Percentiles rank a stretch among this genome's conserved stretches.
Conservation (phyloP, 805 yeast species). For the Grigorovia humatica region DNA sequence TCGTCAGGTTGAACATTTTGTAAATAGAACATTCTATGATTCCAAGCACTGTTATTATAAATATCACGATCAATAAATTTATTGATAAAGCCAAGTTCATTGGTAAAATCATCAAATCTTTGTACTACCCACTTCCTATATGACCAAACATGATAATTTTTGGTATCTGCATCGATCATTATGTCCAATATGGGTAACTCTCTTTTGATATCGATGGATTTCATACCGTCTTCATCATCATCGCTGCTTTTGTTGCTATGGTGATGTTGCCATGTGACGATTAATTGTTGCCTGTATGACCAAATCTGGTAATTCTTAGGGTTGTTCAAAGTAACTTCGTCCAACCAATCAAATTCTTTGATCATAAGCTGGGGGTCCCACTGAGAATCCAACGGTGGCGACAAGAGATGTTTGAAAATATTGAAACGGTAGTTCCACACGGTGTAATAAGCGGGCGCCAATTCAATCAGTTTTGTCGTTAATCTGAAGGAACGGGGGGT, state of each 20-base stretch:
- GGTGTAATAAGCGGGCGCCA: slow-evolving; percentile 85
- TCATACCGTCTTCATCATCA: too few relatives aligned
- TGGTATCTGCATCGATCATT: slow-evolving; percentile 70
- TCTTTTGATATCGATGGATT: slow-evolving; percentile 25
- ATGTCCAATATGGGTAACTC: slow-evolving; percentile 58
- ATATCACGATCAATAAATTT: slow-evolving; percentile 49
- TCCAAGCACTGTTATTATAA: slow-evolving; percentile 90
- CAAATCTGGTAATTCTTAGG: slow-evolving; percentile 96
- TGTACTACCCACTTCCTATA: slow-evolving; percentile 76
- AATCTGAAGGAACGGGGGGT: slow-evolving; percentile 62
- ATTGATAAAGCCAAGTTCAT: slow-evolving; percentile 45
- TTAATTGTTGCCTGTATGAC: slow-evolving; percentile 74
- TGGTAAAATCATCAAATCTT: slow-evolving; percentile 38
- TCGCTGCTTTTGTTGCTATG: too few relatives aligned
- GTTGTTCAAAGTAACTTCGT: slow-evolving; percentile 57
- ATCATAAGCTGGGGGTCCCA: slow-evolving; percentile 13
- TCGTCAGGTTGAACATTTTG: slow-evolving; percentile 17
- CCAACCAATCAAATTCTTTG: slow-evolving; percentile 71
- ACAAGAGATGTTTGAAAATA: slow-evolving; percentile 35
- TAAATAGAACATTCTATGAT: slow-evolving; percentile 60
- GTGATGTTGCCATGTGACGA: slow-evolving; percentile 27
- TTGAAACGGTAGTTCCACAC: slow-evolving; percentile 69
- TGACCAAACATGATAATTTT: slow-evolving; percentile 96
- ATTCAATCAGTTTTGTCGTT: slow-evolving; percentile 50
- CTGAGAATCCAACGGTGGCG: slow-evolving; percentile 14